A percentile compares a stretch with the other conserved stretches of the same genome.
Evolutionary conservation across 176 grass and related monocot species (phyloP).

Genomic region (Oryza officinalis): DNA sequence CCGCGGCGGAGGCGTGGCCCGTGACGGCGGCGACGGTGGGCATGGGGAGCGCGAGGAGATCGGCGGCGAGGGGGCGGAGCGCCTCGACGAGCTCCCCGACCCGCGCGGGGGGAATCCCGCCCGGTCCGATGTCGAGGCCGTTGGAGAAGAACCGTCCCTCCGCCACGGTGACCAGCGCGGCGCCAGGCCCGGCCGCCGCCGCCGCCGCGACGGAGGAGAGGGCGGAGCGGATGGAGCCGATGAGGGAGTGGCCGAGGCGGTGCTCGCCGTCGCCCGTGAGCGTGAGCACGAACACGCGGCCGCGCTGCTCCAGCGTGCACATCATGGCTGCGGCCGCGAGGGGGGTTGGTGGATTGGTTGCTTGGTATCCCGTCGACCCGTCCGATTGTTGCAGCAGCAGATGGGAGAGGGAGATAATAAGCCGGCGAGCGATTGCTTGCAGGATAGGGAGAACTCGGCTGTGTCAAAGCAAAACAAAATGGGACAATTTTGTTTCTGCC

Average conservation of each 20-base stretch:
- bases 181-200: slow-evolving; percentile 27
- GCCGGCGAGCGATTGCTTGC: too few species aligned
- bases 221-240: slow-evolving; percentile 63
- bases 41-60: slow-evolving; percentile 76
- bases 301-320: slow-evolving; percentile 82
- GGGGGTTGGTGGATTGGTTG: neutral
- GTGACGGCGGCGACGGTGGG: slow-evolving; percentile 87
- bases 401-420: too few species aligned
- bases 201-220: slow-evolving; percentile 30
- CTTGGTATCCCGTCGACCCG: too few species aligned
- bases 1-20: slow-evolving; percentile 70
- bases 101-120: slow-evolving; percentile 39
- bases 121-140: slow-evolving; percentile 77
- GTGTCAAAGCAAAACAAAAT: too few species aligned
- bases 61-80: slow-evolving; percentile 55
- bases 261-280: slow-evolving; percentile 88
- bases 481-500: too few species aligned
- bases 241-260: slow-evolving; percentile 51
- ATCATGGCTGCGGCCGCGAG: slow-evolving; percentile 31
- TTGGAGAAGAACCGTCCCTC: slow-evolving; percentile 98
- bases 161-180: slow-evolving; percentile 66
- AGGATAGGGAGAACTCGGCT: too few species aligned
- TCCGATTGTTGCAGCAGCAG: too few species aligned
- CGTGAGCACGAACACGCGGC: slow-evolving; percentile 79
- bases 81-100: slow-evolving; percentile 43